Percentiles rank a stretch among this genome's conserved stretches.
These are phyloP conservation scores for Passalora sequoiae DNA, from an alignment of 2,329 filamentous ascomycete genomes.

Conservation along the genomic window DNA sequence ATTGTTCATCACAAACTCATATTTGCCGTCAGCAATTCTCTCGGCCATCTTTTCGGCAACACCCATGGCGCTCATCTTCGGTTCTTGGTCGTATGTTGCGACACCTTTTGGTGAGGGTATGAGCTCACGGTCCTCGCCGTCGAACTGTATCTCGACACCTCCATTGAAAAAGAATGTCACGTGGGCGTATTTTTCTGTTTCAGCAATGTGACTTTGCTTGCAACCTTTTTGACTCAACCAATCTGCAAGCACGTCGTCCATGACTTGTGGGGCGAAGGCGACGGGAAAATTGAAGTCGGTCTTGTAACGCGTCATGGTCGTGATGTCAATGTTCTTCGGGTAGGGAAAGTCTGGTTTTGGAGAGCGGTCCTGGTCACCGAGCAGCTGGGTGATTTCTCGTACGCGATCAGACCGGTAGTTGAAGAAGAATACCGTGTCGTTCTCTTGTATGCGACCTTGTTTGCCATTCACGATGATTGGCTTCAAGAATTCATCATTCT, in stretches of 20 bases:
- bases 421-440: constrained; percentile 98
- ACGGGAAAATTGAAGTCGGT: constrained; percentile 85
- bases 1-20: constrained; percentile 99
- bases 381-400: constrained; percentile 88
- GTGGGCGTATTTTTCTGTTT: constrained; percentile 99
- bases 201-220: constrained; percentile 92
- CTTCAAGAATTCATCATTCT: constrained; percentile 97
- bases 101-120: constrained; percentile 85
- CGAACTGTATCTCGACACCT: constrained; percentile 93
- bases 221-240: constrained; percentile 86
- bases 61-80: constrained; percentile 88
- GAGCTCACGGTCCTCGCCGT: constrained; percentile 85
- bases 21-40: constrained; percentile 76
- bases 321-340: constrained; percentile 79
- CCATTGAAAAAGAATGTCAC: constrained; percentile 99
- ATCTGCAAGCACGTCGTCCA: constrained; percentile 97
- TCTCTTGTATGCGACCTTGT: constrained; percentile 79
- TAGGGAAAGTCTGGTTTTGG: constrained; percentile 87
- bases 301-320: constrained; percentile 99
- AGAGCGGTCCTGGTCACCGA: constrained; percentile 88
- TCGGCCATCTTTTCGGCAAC: constrained; percentile 88
- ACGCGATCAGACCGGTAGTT: constrained; percentile 99
- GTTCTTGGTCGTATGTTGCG: constrained; percentile 88
- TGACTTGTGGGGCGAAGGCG: constrained; percentile 88
- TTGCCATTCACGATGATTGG: constrained; percentile 91